Percentiles rank a stretch among this genome's conserved stretches.
These are phyloP conservation scores for Albophoma yamanashiensis DNA, from an alignment of 2,329 filamentous ascomycete genomes.

Conservation along the genomic window DNA sequence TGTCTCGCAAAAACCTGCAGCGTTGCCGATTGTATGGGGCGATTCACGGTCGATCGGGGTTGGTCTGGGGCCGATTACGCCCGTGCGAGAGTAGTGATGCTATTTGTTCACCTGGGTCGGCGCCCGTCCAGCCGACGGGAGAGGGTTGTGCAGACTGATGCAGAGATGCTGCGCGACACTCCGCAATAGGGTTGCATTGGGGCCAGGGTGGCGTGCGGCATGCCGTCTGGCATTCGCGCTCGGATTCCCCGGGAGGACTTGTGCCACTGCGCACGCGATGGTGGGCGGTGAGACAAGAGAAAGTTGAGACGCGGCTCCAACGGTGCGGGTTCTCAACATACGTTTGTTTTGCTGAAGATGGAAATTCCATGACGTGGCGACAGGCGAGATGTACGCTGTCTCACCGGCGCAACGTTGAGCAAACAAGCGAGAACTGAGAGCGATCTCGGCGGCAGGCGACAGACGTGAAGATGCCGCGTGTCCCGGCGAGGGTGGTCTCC, in stretches of 20 bases:
- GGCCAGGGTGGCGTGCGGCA: not conserved
- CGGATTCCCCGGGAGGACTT: not conserved
- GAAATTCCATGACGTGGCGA: not conserved
- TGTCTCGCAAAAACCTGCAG: not conserved
- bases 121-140: not conserved
- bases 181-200: not conserved
- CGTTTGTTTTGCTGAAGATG: not conserved
- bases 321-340: not conserved
- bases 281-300: not conserved
- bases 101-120: not conserved
- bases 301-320: not conserved
- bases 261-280: not conserved
- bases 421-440: not conserved
- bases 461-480: not conserved
- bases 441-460: not conserved
- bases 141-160: not conserved
- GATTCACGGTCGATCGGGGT: not conserved
- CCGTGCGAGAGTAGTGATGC: not conserved
- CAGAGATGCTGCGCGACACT: not conserved
- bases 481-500: too few relatives aligned
- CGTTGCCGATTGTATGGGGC: not conserved
- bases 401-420: not conserved
- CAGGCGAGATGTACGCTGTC: not conserved
- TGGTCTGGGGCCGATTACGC: not conserved
- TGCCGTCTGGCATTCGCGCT: not conserved